Evolutionary conservation across 805 yeast species (phyloP), one percentile per base, ranked within the genome.

Genomic region (Wickerhamiella bombiphila): DNA sequence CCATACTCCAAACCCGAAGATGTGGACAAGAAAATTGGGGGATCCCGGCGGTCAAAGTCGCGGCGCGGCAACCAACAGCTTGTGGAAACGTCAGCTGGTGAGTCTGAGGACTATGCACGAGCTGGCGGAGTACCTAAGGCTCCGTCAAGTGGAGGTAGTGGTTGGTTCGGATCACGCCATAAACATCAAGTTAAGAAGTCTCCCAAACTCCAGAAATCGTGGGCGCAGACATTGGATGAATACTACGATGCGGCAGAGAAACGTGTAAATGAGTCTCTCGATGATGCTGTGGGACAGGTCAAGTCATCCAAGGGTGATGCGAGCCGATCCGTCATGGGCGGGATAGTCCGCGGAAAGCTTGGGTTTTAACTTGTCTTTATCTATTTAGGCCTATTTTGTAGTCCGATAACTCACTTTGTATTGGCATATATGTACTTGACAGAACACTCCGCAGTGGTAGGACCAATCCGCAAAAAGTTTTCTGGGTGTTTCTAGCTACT

Each of bases 11-110:
- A 74, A 2, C 55, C 68, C 17, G 64, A 67, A 1, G 93, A 81
- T 43, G 63, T 91, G 37, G 76, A 79, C 41, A 38, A 51, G 9
- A 52, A 82, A 32, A 65, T 88, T 28, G 81, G 80, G 4, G 96
- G 96, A 1, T 76, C 76, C 0, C 70, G 72, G 38, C 68, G 94
- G 44, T 73, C 77, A 32, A 60, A 66, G 16, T 64, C 76, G 1
- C 74, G 38, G 20, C 45, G 52, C 8, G 41, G 42, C 25, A 31
- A 35, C 36, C 46, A 43, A 38, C 44, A 42, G 7, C 39, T 47
- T 3, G 46, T 43, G 17, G 46, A 46, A 18, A 19, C 24, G 6
- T 29, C 43, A 4, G 26, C 22, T 4, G 38, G 26, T 14, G 38
- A 39, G 26, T 21, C 40, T n/a, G 39, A 42, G 25, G 16, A 39